Base-by-base conservation (phyloP, 768 basidiomycete species). In the Chalciporus pseudorubinellus region DNA sequence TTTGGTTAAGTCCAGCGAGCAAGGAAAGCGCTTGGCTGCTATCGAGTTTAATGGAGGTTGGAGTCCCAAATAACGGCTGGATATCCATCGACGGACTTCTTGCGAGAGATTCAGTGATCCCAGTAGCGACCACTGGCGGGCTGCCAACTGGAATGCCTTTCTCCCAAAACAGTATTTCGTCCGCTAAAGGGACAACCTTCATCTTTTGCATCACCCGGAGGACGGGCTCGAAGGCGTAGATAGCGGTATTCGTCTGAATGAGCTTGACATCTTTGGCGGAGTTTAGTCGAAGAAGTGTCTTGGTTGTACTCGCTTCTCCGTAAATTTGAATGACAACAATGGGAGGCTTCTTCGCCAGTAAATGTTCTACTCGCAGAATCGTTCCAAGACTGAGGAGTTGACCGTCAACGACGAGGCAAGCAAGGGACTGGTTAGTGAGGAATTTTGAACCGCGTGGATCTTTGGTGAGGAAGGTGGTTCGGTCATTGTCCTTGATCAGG, bases 171-270 rank as follows among this genome's bases (percentile, higher is more conserved):
- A 86, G 56, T 13, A 87, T 60, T 51, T 85, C 83, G 3, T 68
- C 59, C 0, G 72, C 64, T 3, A 87, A 68, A 0, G 83, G 78
- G 5, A 86, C 59, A 0, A 50, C 51, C 6, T 57, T 71, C 50
- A 72, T 75, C 16, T 70, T 59, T 62, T 87, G 77, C 21, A 88
- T 69, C 1, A 75, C 78, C 39, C 65, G 75, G n/a, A 88, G 72
- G 21, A 87, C 72, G 2, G 84, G 83, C 57, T 84, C 78, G 50
- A 78, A 87, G 0, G 85, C 70, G 59, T 85, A 87, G 6, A 85
- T 63, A 0, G 82, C 81, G 0, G 80, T 80, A 58, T 86, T 77
- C 21, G 85, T 79, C 50, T 80, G 80, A 20, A 87, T 54, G 22
- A 86, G 72, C 21, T 72, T 70, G 24, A 81, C 58, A 6, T 67